Evolutionary conservation across 805 yeast genomes (phyloP).

Genomic region (Komagataella populi): DNA sequence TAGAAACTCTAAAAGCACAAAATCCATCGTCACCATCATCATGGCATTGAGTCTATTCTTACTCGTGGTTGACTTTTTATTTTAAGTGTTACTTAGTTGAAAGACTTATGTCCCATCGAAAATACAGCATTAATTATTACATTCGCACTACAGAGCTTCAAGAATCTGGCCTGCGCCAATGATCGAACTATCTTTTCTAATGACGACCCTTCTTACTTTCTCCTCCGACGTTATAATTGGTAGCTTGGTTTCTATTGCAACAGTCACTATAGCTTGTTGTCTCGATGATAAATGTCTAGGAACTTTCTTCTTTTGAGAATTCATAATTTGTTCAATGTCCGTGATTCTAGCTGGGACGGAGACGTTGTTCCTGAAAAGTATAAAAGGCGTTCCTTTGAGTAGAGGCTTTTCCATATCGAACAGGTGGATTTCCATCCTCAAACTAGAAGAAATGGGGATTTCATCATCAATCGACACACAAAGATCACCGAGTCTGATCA

Average conservation of each 20-base stretch:
- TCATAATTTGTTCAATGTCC: slow-evolving; percentile 23
- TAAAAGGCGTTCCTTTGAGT: slow-evolving; percentile 66
- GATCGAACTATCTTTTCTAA: slow-evolving; percentile 57
- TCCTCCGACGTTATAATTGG: slow-evolving; percentile 38
- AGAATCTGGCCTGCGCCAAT: slow-evolving; percentile 33
- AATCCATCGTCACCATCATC: slow-evolving; percentile 40
- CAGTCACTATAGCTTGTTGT: slow-evolving; percentile 42
- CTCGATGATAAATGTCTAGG: slow-evolving; percentile 44
- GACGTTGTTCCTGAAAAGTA: slow-evolving; percentile 64
- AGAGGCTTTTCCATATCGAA: slow-evolving; percentile 65
- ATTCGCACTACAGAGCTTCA: slow-evolving; percentile 3
- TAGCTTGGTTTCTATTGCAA: slow-evolving; percentile 34
- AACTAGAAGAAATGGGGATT: slow-evolving; percentile 31
- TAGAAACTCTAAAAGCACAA: slow-evolving; percentile 48
- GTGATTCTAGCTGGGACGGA: slow-evolving; percentile 56
- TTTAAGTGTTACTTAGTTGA: not conserved
- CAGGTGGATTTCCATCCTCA: slow-evolving; percentile 41
- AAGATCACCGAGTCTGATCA: slow-evolving; percentile 54
- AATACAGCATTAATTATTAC: not conserved
- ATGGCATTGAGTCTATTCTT: slow-evolving; percentile 41
- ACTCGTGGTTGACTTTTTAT: slow-evolving; percentile 36
- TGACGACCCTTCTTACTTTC: slow-evolving; percentile 51
- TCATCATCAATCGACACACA: slow-evolving; percentile 33
- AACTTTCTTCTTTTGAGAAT: slow-evolving; percentile 19
- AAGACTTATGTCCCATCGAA: not conserved